phyloP scores from a whole-genome alignment of 1,284 basidiomycete species.

The Vanrija humicola region DNA sequence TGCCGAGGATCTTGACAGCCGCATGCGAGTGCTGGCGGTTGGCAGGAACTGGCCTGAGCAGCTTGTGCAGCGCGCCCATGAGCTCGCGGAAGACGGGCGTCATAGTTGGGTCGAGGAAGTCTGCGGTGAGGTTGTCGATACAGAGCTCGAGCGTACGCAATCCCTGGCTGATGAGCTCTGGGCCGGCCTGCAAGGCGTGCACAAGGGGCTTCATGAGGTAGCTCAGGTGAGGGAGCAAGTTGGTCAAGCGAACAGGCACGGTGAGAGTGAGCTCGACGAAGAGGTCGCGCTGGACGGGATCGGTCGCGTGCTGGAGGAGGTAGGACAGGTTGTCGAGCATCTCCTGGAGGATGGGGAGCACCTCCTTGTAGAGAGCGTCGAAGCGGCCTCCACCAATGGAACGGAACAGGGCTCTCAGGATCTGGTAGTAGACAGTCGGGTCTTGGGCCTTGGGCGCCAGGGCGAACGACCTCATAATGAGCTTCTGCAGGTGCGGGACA shows the following conservation, averaged over 20 bases:
- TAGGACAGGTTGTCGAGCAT: constrained; percentile 94
- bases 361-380: constrained; percentile 94
- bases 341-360: constrained; percentile 90
- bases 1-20: constrained; percentile 94
- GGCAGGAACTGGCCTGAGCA: constrained; percentile 85
- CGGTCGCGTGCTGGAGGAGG: constrained; percentile 76
- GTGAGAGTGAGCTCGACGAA: constrained; percentile 98
- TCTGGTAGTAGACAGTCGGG: constrained; percentile 88
- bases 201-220: constrained; percentile 98
- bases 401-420: constrained; percentile 91
- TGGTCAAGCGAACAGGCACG: constrained; percentile 90
- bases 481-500: constrained; percentile 83
- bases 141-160: constrained; percentile 96
- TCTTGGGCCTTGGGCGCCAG: constrained; percentile 87
- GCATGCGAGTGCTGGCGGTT: constrained; percentile 91
- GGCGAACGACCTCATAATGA: constrained; percentile 97
- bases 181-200: constrained; percentile 78
- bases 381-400: constrained; percentile 97
- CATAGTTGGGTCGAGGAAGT: constrained; percentile 96
- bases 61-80: constrained; percentile 88
- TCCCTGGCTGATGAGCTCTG: constrained; percentile 92
- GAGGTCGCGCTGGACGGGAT: constrained; percentile 70
- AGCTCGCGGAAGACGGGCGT: constrained; percentile 88
- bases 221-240: constrained; percentile 89
- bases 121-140: constrained; percentile 97